A percentile compares a stretch with the other conserved stretches of the same genome.
Conservation (phyloP, 371 early-diverging fungal genomes). For the Coemansia sp. region DNA sequence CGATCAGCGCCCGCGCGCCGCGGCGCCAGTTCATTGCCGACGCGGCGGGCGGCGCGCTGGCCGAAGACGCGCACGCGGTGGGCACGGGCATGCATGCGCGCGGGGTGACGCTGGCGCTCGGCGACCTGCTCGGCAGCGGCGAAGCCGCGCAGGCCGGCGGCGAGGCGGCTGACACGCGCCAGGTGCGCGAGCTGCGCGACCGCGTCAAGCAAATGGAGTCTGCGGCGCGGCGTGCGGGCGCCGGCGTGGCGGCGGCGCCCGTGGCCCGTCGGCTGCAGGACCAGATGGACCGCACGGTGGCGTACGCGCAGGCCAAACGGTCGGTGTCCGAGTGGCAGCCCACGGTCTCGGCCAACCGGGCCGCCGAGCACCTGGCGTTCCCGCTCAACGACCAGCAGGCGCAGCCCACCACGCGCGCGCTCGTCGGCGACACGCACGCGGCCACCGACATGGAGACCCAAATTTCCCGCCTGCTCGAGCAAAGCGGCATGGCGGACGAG, state of each 20-base stretch:
- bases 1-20: slow-evolving; percentile 47
- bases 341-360: slow-evolving; percentile 77
- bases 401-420: slow-evolving; percentile 52
- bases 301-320: slow-evolving; percentile 75
- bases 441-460: slow-evolving; percentile 77
- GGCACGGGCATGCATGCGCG: slow-evolving; percentile 51
- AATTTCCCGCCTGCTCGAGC: slow-evolving; percentile 65
- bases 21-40: slow-evolving; percentile 41
- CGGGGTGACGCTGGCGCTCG: slow-evolving; percentile 59
- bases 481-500: slow-evolving; percentile 75
- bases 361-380: slow-evolving; percentile 82
- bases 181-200: slow-evolving; percentile 38
- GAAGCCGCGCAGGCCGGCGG: slow-evolving; percentile 58
- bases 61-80: slow-evolving; percentile 39
- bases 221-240: slow-evolving; percentile 49
- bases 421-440: slow-evolving; percentile 64
- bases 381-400: slow-evolving; percentile 54
- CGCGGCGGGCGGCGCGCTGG: slow-evolving; percentile 12
- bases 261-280: slow-evolving; percentile 80
- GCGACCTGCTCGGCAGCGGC: slow-evolving; percentile 70
- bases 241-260: slow-evolving; percentile 72
- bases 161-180: slow-evolving; percentile 54
- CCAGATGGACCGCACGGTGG: slow-evolving; percentile 79
- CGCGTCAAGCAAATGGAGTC: slow-evolving; percentile 25
- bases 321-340: slow-evolving; percentile 83